These are phyloP conservation scores for Clonostachys solani DNA, from an alignment of 2,329 filamentous ascomycete genomes.

Conservation along the genomic window DNA sequence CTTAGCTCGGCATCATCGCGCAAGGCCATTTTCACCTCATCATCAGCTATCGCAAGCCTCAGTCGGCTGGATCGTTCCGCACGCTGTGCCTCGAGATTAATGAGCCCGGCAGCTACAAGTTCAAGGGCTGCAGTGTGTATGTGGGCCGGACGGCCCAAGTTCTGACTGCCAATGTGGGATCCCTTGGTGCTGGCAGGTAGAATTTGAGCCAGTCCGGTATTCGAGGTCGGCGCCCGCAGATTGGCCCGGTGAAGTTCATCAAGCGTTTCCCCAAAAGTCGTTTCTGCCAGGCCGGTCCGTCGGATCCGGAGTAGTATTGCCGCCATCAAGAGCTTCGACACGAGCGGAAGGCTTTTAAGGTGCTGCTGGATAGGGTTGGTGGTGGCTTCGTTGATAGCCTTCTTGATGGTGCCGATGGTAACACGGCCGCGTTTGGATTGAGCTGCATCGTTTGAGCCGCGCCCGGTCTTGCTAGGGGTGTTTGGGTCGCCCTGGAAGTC, in stretches of 20 bases:
- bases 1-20: conserved; percentile 85
- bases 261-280: conserved; percentile 81
- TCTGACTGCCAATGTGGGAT: conserved; percentile 15
- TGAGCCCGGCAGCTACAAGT: conserved; percentile 80
- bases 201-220: conserved; percentile 29
- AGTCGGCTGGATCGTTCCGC: conserved; percentile 87
- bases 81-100: conserved; percentile 76
- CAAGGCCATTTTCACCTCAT: conserved; percentile 85
- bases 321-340: conserved; percentile 80
- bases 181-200: conserved; percentile 18
- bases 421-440: conserved; percentile 49
- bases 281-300: conserved; percentile 81
- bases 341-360: conserved; percentile 75
- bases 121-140: conserved; percentile 74
- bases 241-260: conserved; percentile 59
- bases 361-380: conserved; percentile 89
- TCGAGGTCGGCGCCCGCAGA: conserved; percentile 23
- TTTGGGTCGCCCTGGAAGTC: conserved; percentile 47
- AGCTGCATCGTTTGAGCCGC: conserved; percentile 14
- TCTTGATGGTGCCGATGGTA: conserved; percentile 89
- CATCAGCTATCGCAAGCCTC: conserved; percentile 79
- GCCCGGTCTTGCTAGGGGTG: conserved; percentile 57
- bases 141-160: conserved; percentile 20
- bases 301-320: conserved; percentile 76
- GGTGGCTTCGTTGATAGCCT: conserved; percentile 92